Conservation (phyloP, 2,329 filamentous ascomycete species). For the Aspergillus spinulosporus region DNA sequence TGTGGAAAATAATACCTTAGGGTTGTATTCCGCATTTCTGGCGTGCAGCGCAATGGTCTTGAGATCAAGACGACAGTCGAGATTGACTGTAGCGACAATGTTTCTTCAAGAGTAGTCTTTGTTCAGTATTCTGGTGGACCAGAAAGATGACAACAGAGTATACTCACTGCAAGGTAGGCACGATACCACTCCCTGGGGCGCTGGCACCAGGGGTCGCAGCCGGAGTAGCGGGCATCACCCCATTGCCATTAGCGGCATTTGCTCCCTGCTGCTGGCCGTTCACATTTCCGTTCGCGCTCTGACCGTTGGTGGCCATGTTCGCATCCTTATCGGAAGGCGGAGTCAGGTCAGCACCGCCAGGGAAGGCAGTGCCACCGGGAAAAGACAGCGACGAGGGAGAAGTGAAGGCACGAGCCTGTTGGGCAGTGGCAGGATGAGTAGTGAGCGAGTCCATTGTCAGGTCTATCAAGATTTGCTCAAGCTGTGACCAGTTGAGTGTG, state of each 20-base stretch:
- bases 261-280: slow-evolving; percentile 58
- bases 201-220: slow-evolving; percentile 85
- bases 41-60: slow-evolving; percentile 99
- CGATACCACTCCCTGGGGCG: slow-evolving; percentile 82
- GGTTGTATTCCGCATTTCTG: slow-evolving; percentile 97
- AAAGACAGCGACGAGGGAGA: slow-evolving; percentile 90
- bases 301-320: slow-evolving; percentile 44
- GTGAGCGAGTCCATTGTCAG: slow-evolving; percentile 80
- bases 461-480: slow-evolving; percentile 23
- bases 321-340: slow-evolving; percentile 71
- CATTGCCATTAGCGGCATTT: slow-evolving; percentile 67
- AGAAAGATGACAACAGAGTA: slow-evolving; percentile 47
- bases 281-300: slow-evolving; percentile 50
- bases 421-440: slow-evolving; percentile 86
- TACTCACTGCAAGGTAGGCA: slow-evolving; percentile 96
- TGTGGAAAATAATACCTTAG: slow-evolving; percentile 69
- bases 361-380: slow-evolving; percentile 82
- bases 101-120: slow-evolving; percentile 65
- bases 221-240: slow-evolving; percentile 85
- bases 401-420: slow-evolving; percentile 94
- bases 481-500: slow-evolving; percentile 24
- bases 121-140: slow-evolving; percentile 53
- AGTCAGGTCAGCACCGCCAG: slow-evolving; percentile 79
- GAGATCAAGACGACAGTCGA: slow-evolving; percentile 93
- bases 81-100: slow-evolving; percentile 97